Conservation (phyloP, 176 grass and related monocot genomes). For the Aegilops longissima region DNA sequence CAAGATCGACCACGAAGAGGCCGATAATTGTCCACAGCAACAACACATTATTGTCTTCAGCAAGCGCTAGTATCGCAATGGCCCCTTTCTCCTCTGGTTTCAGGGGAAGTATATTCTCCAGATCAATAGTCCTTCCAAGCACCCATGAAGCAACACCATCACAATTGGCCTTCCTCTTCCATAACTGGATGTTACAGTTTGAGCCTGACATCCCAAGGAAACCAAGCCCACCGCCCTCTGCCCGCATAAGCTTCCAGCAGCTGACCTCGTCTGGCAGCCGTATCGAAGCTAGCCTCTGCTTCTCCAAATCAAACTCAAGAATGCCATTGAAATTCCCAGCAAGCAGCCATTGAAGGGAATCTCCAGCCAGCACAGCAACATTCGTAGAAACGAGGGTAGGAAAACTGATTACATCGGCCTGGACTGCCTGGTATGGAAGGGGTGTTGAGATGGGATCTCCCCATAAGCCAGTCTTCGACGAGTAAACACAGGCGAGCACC, state of each 20-base stretch:
- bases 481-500: not conserved
- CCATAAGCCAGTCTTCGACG: not conserved
- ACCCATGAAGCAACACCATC: not conserved
- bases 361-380: not conserved
- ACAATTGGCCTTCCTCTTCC: not conserved
- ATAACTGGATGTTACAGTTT: not conserved
- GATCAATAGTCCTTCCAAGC: not conserved
- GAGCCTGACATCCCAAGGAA: not conserved
- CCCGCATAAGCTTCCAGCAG: not conserved
- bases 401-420: not conserved
- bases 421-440: not conserved
- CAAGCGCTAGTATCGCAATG: not conserved
- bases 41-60: not conserved
- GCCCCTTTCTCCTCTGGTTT: not conserved
- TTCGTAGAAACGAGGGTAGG: not conserved
- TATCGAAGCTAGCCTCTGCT: not conserved
- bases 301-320: not conserved
- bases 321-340: not conserved
- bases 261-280: not conserved
- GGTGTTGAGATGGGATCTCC: not conserved
- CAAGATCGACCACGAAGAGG: not conserved
- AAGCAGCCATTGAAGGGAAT: not conserved
- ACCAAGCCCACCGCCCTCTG: not conserved
- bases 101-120: not conserved
- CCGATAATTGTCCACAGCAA: not conserved